Percentiles rank a stretch among this genome's conserved stretches.
These are phyloP conservation scores for Fusarium sterilihyphosum DNA, from an alignment of 2,329 filamentous ascomycete genomes.

Conservation along the genomic window DNA sequence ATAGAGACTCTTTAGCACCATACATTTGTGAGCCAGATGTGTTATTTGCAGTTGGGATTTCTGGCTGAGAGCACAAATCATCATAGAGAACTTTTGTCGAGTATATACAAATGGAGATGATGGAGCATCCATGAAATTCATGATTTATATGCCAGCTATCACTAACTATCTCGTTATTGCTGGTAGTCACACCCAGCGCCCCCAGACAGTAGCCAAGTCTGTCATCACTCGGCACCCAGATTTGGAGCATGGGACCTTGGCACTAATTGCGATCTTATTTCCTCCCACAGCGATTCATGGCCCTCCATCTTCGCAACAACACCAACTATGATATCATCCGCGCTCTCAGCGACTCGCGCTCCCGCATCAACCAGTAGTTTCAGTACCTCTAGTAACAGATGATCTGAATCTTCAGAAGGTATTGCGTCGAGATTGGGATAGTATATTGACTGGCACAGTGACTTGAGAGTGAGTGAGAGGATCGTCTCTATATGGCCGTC, in stretches of 20 bases:
- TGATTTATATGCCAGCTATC: too few species aligned
- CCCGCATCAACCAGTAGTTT: background rate
- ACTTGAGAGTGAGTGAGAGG: background rate
- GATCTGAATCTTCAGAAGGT: background rate
- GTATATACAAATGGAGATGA: too few species aligned
- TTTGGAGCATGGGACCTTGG: background rate
- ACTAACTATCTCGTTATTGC: too few species aligned
- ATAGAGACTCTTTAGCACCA: too few species aligned
- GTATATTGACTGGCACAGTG: background rate
- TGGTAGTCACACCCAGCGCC: too few species aligned
- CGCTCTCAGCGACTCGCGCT: background rate
- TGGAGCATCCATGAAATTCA: too few species aligned
- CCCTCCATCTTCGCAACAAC: background rate
- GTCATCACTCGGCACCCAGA: background rate
- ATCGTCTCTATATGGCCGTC: background rate
- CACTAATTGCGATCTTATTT: background rate
- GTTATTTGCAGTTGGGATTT: too few species aligned
- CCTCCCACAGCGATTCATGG: background rate
- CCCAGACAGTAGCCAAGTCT: too few species aligned
- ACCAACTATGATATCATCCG: background rate
- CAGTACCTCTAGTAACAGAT: background rate
- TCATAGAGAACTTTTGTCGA: too few species aligned
- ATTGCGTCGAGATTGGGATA: background rate
- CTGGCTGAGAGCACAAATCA: too few species aligned
- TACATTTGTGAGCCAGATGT: too few species aligned